Percentiles rank a stretch among this genome's conserved stretches.
Evolutionary conservation across 2,329 filamentous ascomycete species (phyloP).

Genomic region (Fusarium newnesense): DNA sequence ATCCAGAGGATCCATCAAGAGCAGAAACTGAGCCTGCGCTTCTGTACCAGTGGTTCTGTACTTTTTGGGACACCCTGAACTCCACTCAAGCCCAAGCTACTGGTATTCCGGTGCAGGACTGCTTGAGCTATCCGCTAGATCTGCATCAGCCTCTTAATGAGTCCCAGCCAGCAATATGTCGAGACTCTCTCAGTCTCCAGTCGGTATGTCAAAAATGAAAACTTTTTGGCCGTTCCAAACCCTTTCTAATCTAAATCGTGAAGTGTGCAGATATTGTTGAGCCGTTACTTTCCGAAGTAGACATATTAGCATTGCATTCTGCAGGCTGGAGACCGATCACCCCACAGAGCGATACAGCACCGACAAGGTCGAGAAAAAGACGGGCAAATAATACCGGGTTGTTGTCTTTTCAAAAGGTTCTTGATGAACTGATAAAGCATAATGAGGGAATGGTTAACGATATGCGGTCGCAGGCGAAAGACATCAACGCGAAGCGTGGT

Average conservation of each 20-base stretch:
- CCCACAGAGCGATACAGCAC: neutral
- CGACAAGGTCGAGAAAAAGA: neutral
- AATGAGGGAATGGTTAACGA: neutral
- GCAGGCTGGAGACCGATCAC: neutral
- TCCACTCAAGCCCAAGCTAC: neutral
- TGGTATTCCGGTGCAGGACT: neutral
- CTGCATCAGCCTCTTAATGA: neutral
- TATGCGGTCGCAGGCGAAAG: neutral
- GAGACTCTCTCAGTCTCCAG: no score
- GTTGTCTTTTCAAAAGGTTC: neutral
- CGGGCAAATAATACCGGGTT: neutral
- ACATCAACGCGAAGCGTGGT: neutral
- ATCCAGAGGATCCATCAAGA: neutral
- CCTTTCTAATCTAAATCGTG: neutral
- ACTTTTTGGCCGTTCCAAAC: rapidly evolving
- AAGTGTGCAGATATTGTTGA: neutral
- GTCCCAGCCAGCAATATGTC: neutral
- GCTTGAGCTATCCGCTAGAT: neutral
- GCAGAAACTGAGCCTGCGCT: neutral
- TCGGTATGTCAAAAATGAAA: neutral
- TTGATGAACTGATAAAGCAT: neutral
- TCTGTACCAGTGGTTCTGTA: neutral
- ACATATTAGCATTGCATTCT: neutral
- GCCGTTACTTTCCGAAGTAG: neutral
- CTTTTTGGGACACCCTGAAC: neutral